Base-by-base conservation (phyloP, 129 eudicot genomes). In the Scalesia atractyloides region DNA sequence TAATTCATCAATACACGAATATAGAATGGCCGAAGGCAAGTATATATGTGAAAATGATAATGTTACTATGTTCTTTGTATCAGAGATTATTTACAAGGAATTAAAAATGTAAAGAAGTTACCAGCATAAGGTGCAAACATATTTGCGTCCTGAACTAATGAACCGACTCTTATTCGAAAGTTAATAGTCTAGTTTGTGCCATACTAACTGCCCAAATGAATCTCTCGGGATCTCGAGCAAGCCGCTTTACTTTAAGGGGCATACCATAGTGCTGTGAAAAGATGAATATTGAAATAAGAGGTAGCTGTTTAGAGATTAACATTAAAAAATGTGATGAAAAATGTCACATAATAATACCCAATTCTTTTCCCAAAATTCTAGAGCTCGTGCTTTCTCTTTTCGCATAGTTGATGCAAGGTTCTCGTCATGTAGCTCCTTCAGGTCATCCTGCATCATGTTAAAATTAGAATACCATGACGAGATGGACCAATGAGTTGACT, bases 71-170 rank as follows among this genome's bases (percentile, higher is more conserved):
- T 37, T 4, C 46, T 36, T 62, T n/a, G 37, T n/a, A 63, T 16
- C 49, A 63, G 48, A 63, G 13, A 63, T 63, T 15, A 50, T 26
- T 50, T 30, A 64, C 34, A 68, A 33, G 36, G 60, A 76, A 75
- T 19, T 52, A 17, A 15, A 19, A 73, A 57, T 12, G 49, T 61
- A 37, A 58, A 81, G 3, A 56, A 69, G 79, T 79, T 76, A 94
- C 98, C 98, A 60, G 98, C 98, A 86, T 94, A 94, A 77, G 98
- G 98, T 44, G 92, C 75, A 46, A 90, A 83, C 88, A 94, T 90
- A 80, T 90, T 90, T 79, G 97, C 80, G 84, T 94, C 85, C 69
- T 94, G 96, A 79, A 84, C 82, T 71, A 94, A 80, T 24, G 98
- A 88, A 19, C 98, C 97, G 5, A 94, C 75, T 82, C 97, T 86